Conservation (phyloP, 306 rosid species). For the Biancaea sappan region DNA sequence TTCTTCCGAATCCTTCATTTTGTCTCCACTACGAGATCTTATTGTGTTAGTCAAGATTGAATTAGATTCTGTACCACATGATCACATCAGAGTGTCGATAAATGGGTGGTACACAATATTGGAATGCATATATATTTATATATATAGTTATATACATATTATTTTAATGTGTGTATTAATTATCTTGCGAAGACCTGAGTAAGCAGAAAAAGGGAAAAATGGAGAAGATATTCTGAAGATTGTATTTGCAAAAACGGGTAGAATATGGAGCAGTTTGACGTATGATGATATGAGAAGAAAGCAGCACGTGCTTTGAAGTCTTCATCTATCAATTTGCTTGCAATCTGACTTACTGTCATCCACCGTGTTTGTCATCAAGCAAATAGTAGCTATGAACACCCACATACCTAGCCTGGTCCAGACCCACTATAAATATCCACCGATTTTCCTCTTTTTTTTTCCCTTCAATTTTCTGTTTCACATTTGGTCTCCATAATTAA, state of each 20-base stretch:
- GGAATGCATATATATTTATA: neutral
- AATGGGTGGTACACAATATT: no score
- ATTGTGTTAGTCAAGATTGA: neutral
- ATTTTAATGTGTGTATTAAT: neutral
- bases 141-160: no score
- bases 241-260: neutral
- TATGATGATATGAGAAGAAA: conserved; percentile 7
- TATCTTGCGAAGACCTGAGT: neutral
- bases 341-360: conserved; percentile 18
- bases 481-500: neutral
- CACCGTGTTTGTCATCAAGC: neutral
- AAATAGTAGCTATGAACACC: neutral
- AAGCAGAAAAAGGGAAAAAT: neutral
- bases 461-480: neutral
- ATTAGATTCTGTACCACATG: neutral
- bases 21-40: neutral
- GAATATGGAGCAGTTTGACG: conserved; percentile 33
- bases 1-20: neutral
- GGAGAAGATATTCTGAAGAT: neutral
- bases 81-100: neutral
- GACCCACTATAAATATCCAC: neutral
- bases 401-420: conserved; percentile 19
- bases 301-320: neutral
- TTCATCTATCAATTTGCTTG: conserved; percentile 20
- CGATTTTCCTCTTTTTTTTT: neutral